A percentile compares a stretch with the other conserved stretches of the same genome.
phyloP scores from a whole-genome alignment of 2,329 filamentous ascomycete genomes.

The Pyrenophora teres region DNA sequence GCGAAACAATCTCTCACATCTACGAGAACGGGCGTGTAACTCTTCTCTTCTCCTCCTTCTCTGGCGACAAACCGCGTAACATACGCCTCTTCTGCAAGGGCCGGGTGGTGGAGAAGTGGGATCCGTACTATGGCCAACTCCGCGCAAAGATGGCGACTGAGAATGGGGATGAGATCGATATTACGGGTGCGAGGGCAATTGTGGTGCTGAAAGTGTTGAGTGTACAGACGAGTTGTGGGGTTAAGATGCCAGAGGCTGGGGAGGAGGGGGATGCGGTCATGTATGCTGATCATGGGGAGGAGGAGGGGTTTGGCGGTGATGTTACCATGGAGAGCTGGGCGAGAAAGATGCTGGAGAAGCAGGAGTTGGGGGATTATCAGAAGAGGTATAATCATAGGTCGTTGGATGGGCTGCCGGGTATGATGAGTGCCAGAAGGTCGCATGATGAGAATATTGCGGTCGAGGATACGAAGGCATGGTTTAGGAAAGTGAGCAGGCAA shows the following conservation, averaged over 20 bases:
- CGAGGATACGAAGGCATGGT: conserved; percentile 46
- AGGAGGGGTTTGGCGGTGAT: conserved; percentile 46
- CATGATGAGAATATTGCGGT: conserved; percentile 52
- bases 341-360: conserved; percentile 55
- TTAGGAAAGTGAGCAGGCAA: conserved; percentile 30
- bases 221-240: conserved; percentile 70
- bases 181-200: conserved; percentile 56
- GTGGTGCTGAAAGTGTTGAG: conserved; percentile 65
- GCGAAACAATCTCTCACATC: conserved; percentile 75
- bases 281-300: conserved; percentile 26
- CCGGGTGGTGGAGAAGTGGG: conserved; percentile 64
- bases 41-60: conserved; percentile 73
- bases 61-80: conserved; percentile 62
- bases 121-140: conserved; percentile 45
- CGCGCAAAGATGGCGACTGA: conserved; percentile 51
- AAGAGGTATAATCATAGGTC: conserved; percentile 56
- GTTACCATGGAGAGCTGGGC: conserved; percentile 61
- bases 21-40: conserved; percentile 78
- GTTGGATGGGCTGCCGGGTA: conserved; percentile 31
- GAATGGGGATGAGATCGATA: conserved; percentile 31
- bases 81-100: conserved; percentile 67
- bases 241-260: conserved; percentile 61
- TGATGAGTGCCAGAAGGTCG: conserved; percentile 55
- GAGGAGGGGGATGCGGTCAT: conserved; percentile 23
- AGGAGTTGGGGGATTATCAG: conserved; percentile 61